Evolutionary conservation across 441 rosid genomes (phyloP).

Genomic region (Hura crepitans): DNA sequence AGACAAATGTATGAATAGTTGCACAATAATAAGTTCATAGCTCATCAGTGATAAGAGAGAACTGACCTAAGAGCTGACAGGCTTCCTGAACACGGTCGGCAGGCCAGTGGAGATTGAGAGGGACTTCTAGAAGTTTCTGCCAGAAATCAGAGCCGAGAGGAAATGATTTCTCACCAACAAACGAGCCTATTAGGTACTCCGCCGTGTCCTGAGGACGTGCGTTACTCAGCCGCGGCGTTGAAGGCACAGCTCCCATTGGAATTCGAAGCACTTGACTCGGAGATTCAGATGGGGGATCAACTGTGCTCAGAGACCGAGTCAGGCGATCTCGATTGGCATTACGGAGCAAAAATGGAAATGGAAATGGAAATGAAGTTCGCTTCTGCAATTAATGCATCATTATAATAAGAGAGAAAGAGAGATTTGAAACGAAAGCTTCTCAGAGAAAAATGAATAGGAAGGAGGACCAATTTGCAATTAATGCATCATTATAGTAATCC

Average conservation of each 20-base stretch:
- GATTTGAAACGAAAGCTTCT: conserved; percentile 47
- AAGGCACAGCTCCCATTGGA: conserved; percentile 82
- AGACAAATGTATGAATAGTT: not conserved
- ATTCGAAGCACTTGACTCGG: conserved; percentile 9
- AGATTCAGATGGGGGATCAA: conserved; percentile 31
- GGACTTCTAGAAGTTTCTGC: conserved; percentile 88
- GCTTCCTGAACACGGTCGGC: conserved; percentile 64
- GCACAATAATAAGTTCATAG: not conserved
- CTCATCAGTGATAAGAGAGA: not conserved
- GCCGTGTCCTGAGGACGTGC: conserved; percentile 52
- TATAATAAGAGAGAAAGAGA: conserved; percentile 18
- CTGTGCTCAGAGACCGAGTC: conserved; percentile 35
- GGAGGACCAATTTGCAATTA: not conserved
- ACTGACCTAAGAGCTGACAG: conserved; percentile 72
- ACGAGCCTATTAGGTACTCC: conserved; percentile 65
- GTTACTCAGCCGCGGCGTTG: conserved; percentile 51
- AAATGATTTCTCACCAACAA: conserved; percentile 87
- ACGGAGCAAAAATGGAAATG: conserved; percentile 5
- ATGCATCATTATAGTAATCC: conserved; percentile 14
- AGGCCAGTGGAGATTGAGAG: conserved; percentile 71
- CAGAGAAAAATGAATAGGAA: conserved; percentile 16
- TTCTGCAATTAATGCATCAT: not conserved
- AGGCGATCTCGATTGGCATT: conserved; percentile 45
- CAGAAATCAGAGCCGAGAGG: conserved; percentile 88
- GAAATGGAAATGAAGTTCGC: not conserved